Conservation (phyloP, 371 early-diverging fungal species). For the Mortierella sp. region DNA sequence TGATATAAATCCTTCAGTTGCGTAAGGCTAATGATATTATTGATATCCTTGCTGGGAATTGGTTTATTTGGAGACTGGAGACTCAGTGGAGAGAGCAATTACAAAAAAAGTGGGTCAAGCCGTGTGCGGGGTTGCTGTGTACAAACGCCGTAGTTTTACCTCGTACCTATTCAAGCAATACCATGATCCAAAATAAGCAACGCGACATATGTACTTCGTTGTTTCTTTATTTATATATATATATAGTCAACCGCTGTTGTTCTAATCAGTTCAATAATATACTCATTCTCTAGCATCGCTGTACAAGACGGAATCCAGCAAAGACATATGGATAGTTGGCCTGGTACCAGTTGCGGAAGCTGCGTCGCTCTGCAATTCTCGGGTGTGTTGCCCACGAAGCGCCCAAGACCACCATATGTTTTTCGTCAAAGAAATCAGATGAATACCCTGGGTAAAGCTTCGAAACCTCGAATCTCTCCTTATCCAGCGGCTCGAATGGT, state of each 20-base stretch:
- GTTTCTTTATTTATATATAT: not conserved
- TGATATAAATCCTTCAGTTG: too few species aligned
- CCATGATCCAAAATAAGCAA: not conserved
- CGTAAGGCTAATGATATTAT: too few species aligned
- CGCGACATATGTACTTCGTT: not conserved
- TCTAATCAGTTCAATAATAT: not conserved
- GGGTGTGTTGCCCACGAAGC: slow-evolving; percentile 92
- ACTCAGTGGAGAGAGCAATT: not conserved
- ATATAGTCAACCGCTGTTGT: not conserved
- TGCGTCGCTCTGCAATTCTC: slow-evolving; percentile 74
- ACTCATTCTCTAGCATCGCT: slow-evolving; percentile 12
- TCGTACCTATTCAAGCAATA: not conserved
- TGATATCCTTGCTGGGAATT: not conserved
- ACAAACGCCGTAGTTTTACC: too few species aligned
- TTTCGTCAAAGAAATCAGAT: slow-evolving; percentile 90
- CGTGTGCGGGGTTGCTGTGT: slow-evolving; percentile 5
- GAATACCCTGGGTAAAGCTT: slow-evolving; percentile 90
- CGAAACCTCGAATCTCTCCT: slow-evolving; percentile 73
- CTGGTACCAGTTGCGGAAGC: slow-evolving; percentile 94
- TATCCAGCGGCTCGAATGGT: slow-evolving; percentile 59
- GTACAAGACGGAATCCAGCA: slow-evolving; percentile 55
- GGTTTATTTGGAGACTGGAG: not conserved
- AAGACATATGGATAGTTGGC: slow-evolving; percentile 86
- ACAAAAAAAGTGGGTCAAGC: slow-evolving; percentile 16
- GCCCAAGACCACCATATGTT: slow-evolving; percentile 86